Conservation (phyloP, 192 early-diverging fungal species). For the Podila epicladia region DNA sequence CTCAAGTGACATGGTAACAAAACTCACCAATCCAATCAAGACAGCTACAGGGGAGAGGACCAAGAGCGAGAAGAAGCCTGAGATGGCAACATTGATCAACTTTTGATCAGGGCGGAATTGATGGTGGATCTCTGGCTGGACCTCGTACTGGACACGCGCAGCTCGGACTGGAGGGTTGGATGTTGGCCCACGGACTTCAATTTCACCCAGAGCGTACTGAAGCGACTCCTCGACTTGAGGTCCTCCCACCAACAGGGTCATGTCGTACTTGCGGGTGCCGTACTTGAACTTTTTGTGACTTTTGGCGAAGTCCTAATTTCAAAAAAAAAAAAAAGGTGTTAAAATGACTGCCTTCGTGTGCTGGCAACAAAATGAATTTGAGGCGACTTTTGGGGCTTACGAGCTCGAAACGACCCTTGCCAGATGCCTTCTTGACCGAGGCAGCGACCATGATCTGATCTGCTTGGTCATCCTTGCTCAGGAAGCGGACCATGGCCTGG, state of each 20-base stretch:
- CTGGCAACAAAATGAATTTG: not conserved
- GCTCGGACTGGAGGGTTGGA: constrained; percentile 31
- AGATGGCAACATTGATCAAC: constrained; percentile 55
- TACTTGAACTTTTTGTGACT: constrained; percentile 25
- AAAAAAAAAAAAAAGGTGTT: not conserved
- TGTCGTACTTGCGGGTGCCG: constrained; percentile 33
- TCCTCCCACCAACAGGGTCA: constrained; percentile 45
- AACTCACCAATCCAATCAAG: constrained; percentile 54
- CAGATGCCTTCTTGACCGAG: constrained; percentile 31
- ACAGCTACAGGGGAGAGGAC: constrained; percentile 55
- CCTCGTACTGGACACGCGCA: constrained; percentile 26
- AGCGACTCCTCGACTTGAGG: constrained; percentile 30
- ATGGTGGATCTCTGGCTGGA: constrained; percentile 60
- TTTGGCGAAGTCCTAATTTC: constrained; percentile 22
- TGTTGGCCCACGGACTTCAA: constrained; percentile 35
- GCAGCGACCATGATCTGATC: constrained; percentile 48
- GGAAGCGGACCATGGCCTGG: constrained; percentile 48
- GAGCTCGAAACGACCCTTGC: constrained; percentile 45
- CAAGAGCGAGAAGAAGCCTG: constrained; percentile 47
- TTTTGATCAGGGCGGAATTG: constrained; percentile 59
- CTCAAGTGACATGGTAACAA: not conserved
- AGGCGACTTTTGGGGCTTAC: constrained; percentile 13
- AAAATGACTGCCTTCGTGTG: not conserved
- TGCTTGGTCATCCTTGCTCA: constrained; percentile 47
- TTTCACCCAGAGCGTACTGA: constrained; percentile 36